Base-by-base conservation (phyloP, 108 stramenopile genomes). In the Schizochytrium sp. region DNA sequence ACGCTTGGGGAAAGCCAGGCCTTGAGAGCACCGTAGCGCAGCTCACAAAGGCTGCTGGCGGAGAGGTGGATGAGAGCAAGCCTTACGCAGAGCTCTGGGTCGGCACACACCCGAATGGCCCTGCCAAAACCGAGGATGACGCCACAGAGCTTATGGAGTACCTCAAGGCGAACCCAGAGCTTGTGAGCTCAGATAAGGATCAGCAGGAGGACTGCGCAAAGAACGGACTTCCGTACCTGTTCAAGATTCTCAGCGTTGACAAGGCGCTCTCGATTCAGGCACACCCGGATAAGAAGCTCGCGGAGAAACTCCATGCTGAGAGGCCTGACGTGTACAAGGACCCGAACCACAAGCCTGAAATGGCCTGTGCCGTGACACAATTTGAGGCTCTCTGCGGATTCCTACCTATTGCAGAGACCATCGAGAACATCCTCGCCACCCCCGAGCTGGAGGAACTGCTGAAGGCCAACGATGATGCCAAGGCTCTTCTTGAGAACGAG, bases 281-380 rank as follows among this genome's bases (percentile, higher is more conserved):
- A 4, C 89, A 90, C 60, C 89, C 89, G 53, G 96, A 97, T 92
- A 96, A 96, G 90, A 83, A 92, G 19, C 90, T 92, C 4, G 99
- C 99, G 44, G 92, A 94, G 59, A 73, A 91, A n/a, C 92, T 99
- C 41, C 94, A 98, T 88, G 88, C 89, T 38, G 93, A 94, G 13
- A 89, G 94, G 64, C 99, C 99, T 40, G 72, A 94, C 15, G 89
- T 93, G 10, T 99, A 99, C 92, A 96, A 95, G 61, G 98, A 99
- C 90, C 92, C 95, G 56, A 99, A 99, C 92, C 99, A 99, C 94
- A 99, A 99, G 90, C 99, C 99, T 0, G 99, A 99, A 93, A 97
- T 99, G 97, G 98, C 98, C 69, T 96, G 98, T 87, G 98, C 98
- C 2, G 89, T 99, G 58, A 97, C 97, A n/a, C 92, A 92, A 72